Percentiles rank a stretch among this genome's conserved stretches.
phyloP scores from a whole-genome alignment of 805 yeast species.

The Diddensiella caesifluorescens region DNA sequence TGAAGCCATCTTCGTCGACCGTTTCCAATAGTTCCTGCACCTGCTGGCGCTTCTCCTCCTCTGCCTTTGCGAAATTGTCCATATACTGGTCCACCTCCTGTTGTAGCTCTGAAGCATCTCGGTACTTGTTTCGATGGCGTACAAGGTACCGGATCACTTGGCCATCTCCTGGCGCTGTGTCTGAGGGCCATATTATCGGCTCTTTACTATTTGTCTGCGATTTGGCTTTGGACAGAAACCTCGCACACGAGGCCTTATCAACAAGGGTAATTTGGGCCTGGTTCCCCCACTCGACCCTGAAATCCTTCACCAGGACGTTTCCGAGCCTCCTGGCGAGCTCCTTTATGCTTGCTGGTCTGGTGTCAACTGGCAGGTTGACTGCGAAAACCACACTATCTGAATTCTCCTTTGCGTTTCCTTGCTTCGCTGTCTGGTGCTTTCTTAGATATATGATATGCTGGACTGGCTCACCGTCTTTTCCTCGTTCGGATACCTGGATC shows the following conservation, averaged over 20 bases:
- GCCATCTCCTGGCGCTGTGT: slow-evolving; percentile 29
- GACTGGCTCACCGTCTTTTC: slow-evolving; percentile 7
- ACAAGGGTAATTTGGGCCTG: slow-evolving; percentile 67
- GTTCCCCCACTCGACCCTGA: slow-evolving; percentile 30
- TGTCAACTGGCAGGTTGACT: slow-evolving; percentile 66
- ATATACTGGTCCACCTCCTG: slow-evolving; percentile 55
- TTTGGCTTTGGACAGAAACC: slow-evolving; percentile 61
- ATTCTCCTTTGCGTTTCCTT: slow-evolving; percentile 2
- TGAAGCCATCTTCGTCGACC: slow-evolving; percentile 93
- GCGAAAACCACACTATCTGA: slow-evolving; percentile 59
- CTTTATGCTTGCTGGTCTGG: slow-evolving; percentile 49
- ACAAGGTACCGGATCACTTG: slow-evolving; percentile 33
- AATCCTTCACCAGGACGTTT: slow-evolving; percentile 34
- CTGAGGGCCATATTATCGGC: slow-evolving; percentile 10
- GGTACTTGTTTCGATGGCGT: slow-evolving; percentile 29
- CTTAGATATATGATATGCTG: slow-evolving; percentile 20
- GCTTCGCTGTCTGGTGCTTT: slow-evolving; percentile 15
- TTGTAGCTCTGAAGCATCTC: slow-evolving; percentile 48
- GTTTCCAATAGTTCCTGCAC: slow-evolving; percentile 35
- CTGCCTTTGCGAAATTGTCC: slow-evolving; percentile 63
- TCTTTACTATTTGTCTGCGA: slow-evolving; percentile 35
- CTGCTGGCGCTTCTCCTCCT: slow-evolving; percentile 40
- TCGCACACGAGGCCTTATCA: slow-evolving; percentile 59
- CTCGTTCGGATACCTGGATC: slow-evolving; percentile 10
- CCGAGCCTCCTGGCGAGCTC: slow-evolving; percentile 49